Evolutionary conservation across 164 flowering plant genomes (phyloP), one percentile per base, ranked within the genome.

Genomic region (Berberis vulgaris): DNA sequence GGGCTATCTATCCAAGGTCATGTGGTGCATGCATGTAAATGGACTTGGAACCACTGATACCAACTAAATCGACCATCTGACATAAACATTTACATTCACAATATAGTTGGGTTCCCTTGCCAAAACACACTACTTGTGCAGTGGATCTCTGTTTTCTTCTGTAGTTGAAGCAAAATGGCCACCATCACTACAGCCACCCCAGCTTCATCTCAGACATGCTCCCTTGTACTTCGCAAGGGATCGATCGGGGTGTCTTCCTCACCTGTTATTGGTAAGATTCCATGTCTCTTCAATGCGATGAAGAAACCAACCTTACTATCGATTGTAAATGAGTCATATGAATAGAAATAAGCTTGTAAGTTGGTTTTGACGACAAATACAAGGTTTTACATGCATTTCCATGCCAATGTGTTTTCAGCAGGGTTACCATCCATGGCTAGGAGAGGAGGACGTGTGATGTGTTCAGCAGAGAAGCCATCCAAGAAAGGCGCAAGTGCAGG

Each of bases 401-500:
- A 26, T 55, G 5, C 8, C 58, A 26, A 55, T 55, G 13, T 26
- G 58, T 1, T 1, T 55, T 55, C 58, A 55, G 9, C 9, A 47
- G 88, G 86, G 49, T 70, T 84, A 77, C 85, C 83, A 2, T 62
- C 71, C 41, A 74, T 82, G 64, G 63, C 67, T 7, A 79, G 53
- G 69, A 73, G 61, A 72, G 84, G 85, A 72, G 84, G 85, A 45
- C 68, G 71, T 60, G 81, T 82, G 72, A 71, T 68, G 13, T 86
- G 86, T 68, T 78, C 86, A 10, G 54, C 69, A 67, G 75, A 72
- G 61, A 77, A 74, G 74, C 53, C 74, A 0, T 45, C 69, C 0
- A 66, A 41, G 61, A 42, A 49, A 1, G 59, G 68, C 42, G 59
- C 72, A 8, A 71, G 44, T 38, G 26, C 71, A 46, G 69, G 75